phyloP scores from a whole-genome alignment of 306 rosid species.

The Sicyos edulis region DNA sequence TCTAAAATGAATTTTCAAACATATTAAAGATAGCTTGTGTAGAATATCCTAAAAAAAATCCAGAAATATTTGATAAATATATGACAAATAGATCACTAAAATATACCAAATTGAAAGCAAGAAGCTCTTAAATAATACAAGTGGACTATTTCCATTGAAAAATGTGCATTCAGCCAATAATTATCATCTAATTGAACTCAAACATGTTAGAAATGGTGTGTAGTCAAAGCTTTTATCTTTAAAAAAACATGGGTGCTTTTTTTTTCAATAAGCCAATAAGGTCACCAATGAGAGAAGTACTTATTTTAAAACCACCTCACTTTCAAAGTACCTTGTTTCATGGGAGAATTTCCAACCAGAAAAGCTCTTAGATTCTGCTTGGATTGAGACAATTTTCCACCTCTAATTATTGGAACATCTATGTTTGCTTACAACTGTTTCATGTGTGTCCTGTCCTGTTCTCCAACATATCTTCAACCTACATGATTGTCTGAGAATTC shows the following conservation, averaged over 20 bases:
- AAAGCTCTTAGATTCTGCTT: not conserved
- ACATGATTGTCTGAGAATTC: constrained; percentile 12
- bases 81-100: not conserved
- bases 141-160: not conserved
- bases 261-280: not conserved
- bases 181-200: not conserved
- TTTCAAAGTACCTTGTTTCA: constrained; percentile 1
- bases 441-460: not conserved
- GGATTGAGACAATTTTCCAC: constrained; percentile 18
- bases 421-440: not conserved
- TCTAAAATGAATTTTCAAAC: not conserved
- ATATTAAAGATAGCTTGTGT: not conserved
- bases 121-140: not conserved
- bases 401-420: constrained; percentile 13
- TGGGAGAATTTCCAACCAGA: not conserved
- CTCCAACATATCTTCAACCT: constrained; percentile 13
- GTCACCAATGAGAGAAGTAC: not conserved
- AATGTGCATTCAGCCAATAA: not conserved
- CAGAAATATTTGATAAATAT: not conserved
- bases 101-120: not conserved
- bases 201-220: not conserved
- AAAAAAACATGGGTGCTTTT: constrained; percentile 1
- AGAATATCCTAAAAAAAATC: not conserved
- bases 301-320: not conserved
- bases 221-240: not conserved